Evolutionary conservation across 768 basidiomycete species (phyloP), one percentile per base, ranked within the genome.

Genomic region (Lactarius akahatsu): DNA sequence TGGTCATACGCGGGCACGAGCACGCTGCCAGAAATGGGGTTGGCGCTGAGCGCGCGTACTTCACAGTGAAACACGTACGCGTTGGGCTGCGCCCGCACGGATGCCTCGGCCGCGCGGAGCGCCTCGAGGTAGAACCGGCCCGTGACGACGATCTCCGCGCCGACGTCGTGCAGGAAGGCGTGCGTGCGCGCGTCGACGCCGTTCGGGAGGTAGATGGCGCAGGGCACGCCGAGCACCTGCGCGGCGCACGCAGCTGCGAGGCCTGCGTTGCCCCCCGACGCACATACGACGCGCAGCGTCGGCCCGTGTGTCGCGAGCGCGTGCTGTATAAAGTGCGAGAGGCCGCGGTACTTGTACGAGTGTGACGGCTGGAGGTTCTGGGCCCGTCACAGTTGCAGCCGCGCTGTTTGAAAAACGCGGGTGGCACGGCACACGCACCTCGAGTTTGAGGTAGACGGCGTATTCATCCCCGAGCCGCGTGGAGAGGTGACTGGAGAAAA

Each of bases 231-330:
- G 28, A 91, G 79, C 23, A 72, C 76, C 34, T 81, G 78, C 10
- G 90, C 84, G 26, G 86, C 86, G 67, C 83, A 82, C 18, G 90
- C 90, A 0, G 84, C 83, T 15, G 89, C 91, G 16, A 91, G 77
- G 1, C 86, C 90, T n/a, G 89, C 91, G 72, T 92, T 92, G n/a
- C 91, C 91, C 5, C 87, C 83, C 0, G 91, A 92, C 0, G 91
- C 89, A 59, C 87, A 84, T 52, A 91, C 78, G 52, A 87, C 77
- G 73, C 90, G 91, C 6, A 86, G 78, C 34, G 74, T 72, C 15
- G 80, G 73, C 0, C 91, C 90, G 61, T 83, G 79, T 23, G 73
- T 76, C 64, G 80, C 77, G 61, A 80, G 80, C 23, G 82, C 83
- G 36, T 80, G 77, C 70, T 84, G 81, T 2, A 84, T 79, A 69